Base-by-base conservation (phyloP, 192 early-diverging fungal species). In the Linnemannia exigua region DNA sequence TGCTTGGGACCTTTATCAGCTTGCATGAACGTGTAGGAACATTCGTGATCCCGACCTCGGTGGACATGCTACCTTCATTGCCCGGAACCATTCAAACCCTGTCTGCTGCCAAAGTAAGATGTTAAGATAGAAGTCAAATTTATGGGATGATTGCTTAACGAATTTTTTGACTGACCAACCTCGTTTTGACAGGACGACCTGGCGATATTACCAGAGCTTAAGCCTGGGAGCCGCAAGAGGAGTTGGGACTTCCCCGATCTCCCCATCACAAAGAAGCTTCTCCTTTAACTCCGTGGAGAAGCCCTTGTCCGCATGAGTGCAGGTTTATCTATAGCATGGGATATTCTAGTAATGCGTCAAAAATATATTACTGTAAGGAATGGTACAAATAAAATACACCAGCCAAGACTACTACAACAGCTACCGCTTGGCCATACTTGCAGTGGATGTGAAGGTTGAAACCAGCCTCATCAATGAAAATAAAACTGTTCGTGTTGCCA, bases 211-310 rank as follows among this genome's bases (percentile, higher is more conserved):
- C 22, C 25, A n/a, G 52, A 31, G 8, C 75, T 68, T 68, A 44
- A 66, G 25, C 66, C 75, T 33, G 47, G 46, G 28, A 68, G 38
- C 28, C 74, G 75, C 46, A 76, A 76, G 33, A 76, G 75, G 75
- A 76, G 63, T 41, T 67, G 61, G 74, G 50, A 75, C 50, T 75
- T 75, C 38, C 74, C 54, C 19, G 74, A 37, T 52, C 74, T 75
- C 37, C 58, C 58, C 58, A 36, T 31, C 17, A 36, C 74, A 25
- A 67, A 75, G 61, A 75, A 67, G 35, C 61, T 61, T 41, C 74
- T 75, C 61, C 58, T 75, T 22, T 75, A 46, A 12, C 44, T 46
- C 44, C 12, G n/a, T n/a, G n/a, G n/a, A n/a, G n/a, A n/a, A n/a
- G 44, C 44, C 44, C 44, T 12, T 46, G 44, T 46, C 44, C n/a